A percentile compares a stretch with the other conserved stretches of the same genome.
These are phyloP conservation scores for Tuber melanosporum DNA, from an alignment of 495 filamentous ascomycete genomes.

Conservation along the genomic window DNA sequence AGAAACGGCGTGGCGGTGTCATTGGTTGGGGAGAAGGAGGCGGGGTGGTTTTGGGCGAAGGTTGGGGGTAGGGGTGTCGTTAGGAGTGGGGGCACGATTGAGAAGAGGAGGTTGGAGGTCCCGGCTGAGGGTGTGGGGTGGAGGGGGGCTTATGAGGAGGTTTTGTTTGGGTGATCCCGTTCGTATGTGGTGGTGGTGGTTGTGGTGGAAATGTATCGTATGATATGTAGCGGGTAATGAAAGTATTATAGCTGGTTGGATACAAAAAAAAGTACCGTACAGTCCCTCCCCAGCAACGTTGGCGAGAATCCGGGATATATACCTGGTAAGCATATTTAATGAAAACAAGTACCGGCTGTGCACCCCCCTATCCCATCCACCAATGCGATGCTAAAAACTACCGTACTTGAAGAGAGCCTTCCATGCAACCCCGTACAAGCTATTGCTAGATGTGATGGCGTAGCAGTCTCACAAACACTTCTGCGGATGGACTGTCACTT, in stretches of 20 bases:
- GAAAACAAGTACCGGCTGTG: no score
- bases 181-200: not conserved
- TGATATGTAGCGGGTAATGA: not conserved
- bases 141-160: constrained; percentile 33
- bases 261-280: not conserved
- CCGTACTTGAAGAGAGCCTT: no score
- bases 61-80: constrained; percentile 50
- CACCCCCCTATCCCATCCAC: no score
- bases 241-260: not conserved
- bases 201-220: not conserved
- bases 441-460: no score
- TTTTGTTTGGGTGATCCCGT: constrained; percentile 21
- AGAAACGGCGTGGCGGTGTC: constrained; percentile 74
- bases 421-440: no score
- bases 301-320: no score
- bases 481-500: no score
- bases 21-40: constrained; percentile 68
- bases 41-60: constrained; percentile 77
- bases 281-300: no score
- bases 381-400: no score
- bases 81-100: constrained; percentile 43
- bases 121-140: constrained; percentile 34
- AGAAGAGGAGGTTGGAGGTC: constrained; percentile 21
- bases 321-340: no score
- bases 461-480: no score